Evolutionary conservation across 148 eudicot species (phyloP).

Genomic region (Talinum fruticosum): DNA sequence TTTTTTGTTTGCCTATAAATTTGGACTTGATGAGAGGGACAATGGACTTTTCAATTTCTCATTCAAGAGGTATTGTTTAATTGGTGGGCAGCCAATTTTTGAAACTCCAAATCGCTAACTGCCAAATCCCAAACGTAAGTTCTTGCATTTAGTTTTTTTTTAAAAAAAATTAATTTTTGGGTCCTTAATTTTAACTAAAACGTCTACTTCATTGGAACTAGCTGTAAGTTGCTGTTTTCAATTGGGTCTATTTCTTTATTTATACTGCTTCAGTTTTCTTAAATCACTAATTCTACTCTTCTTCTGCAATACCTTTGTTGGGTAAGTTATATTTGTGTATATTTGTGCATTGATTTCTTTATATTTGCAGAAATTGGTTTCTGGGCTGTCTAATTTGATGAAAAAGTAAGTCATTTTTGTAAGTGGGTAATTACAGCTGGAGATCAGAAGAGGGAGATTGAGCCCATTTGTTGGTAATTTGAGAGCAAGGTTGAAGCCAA

Average conservation of each 20-base stretch:
- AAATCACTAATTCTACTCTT: neutral
- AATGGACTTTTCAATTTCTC: constrained; percentile 1
- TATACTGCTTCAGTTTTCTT: constrained; percentile 3
- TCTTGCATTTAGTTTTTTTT: neutral
- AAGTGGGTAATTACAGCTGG: constrained; percentile 36
- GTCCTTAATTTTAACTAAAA: constrained; percentile 4
- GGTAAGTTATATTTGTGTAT: constrained; percentile 6
- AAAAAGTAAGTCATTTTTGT: neutral
- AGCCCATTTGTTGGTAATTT: constrained; percentile 38
- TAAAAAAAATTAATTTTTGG: neutral
- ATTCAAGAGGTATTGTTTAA: neutral
- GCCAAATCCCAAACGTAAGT: constrained; percentile 14
- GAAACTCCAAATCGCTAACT: constrained; percentile 26
- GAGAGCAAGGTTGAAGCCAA: constrained; percentile 28
- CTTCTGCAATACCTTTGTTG: neutral
- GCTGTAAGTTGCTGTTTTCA: constrained; percentile 8
- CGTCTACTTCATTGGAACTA: constrained; percentile 7
- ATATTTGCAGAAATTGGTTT: neutral
- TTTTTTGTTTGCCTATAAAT: neutral
- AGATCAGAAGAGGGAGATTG: constrained; percentile 31
- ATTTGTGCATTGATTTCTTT: neutral
- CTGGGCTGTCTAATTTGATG: neutral
- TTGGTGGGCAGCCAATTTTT: constrained; percentile 31
- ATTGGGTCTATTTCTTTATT: neutral
- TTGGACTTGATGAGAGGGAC: neutral